Conservation (phyloP, 108 stramenopile genomes). For the Skeletonema tropicum region DNA sequence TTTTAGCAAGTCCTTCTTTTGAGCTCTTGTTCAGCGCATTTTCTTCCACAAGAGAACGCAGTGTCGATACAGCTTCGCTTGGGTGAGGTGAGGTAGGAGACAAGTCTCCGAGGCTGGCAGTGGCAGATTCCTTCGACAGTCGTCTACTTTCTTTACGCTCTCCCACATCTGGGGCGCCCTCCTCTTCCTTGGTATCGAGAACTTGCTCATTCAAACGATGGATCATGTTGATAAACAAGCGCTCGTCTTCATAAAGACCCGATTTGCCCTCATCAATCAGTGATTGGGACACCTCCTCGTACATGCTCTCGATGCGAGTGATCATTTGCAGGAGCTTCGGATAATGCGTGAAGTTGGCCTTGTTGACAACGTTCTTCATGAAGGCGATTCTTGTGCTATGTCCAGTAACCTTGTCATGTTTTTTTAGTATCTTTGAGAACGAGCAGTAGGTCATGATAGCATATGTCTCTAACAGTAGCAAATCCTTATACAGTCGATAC, state of each 20-base stretch:
- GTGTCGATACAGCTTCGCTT: constrained; percentile 37
- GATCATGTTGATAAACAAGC: constrained; percentile 90
- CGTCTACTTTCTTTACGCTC: constrained; percentile 42
- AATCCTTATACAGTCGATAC: constrained; percentile 91
- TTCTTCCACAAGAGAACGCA: constrained; percentile 66
- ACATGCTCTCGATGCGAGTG: constrained; percentile 59
- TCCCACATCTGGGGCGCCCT: constrained; percentile 51
- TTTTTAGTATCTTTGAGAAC: constrained; percentile 98
- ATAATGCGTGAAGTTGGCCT: constrained; percentile 85
- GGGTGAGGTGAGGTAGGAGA: constrained; percentile 26
- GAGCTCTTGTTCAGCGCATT: constrained; percentile 50
- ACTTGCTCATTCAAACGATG: constrained; percentile 83
- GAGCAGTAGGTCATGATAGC: constrained; percentile 99
- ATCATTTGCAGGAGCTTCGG: constrained; percentile 80
- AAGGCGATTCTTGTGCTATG: constrained; percentile 81
- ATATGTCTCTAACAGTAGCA: constrained; percentile 95
- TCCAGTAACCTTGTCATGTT: constrained; percentile 97
- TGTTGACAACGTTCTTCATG: constrained; percentile 87
- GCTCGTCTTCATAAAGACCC: constrained; percentile 82
- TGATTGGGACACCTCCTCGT: constrained; percentile 74
- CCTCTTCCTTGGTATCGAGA: constrained; percentile 59
- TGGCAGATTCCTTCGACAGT: not conserved
- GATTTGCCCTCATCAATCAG: constrained; percentile 74
- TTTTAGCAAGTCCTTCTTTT: constrained; percentile 30
- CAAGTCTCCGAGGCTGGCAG: not conserved